These are phyloP conservation scores for Nitzschia palea DNA, from an alignment of 108 stramenopile genomes.

Conservation along the genomic window DNA sequence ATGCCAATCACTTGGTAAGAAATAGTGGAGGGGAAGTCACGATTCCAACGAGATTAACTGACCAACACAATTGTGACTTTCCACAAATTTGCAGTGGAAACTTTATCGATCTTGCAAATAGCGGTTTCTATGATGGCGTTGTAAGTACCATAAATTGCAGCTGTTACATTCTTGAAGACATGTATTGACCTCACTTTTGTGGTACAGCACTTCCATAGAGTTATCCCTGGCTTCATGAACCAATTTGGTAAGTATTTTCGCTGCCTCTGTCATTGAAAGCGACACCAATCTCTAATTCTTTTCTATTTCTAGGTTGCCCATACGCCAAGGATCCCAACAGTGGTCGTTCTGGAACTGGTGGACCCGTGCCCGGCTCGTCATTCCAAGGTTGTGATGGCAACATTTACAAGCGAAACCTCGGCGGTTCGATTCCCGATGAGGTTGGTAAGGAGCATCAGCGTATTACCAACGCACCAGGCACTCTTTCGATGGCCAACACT, in stretches of 20 bases:
- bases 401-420: constrained; percentile 37
- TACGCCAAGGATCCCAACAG: constrained; percentile 59
- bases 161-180: background rate
- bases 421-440: constrained; percentile 67
- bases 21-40: no score
- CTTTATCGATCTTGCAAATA: constrained; percentile 66
- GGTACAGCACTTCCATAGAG: constrained; percentile 48
- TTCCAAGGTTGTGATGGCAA: constrained; percentile 44
- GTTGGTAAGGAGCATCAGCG: constrained; percentile 39
- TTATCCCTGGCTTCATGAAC: constrained; percentile 67
- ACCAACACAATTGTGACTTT: background rate
- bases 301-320: constrained; percentile 41
- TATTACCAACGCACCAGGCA: constrained; percentile 56
- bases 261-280: background rate
- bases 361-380: constrained; percentile 32
- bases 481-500: constrained; percentile 40
- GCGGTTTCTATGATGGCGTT: constrained; percentile 68
- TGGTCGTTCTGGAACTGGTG: constrained; percentile 60
- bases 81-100: constrained; percentile 27
- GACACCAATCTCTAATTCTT: background rate
- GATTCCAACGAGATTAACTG: background rate
- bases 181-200: background rate
- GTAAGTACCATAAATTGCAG: constrained; percentile 1
- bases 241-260: constrained; percentile 38
- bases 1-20: constrained; percentile 67